Evolutionary conservation across 176 grass and related monocot species (phyloP), one percentile per base, ranked within the genome.

Genomic region (Luzula sylvatica): DNA sequence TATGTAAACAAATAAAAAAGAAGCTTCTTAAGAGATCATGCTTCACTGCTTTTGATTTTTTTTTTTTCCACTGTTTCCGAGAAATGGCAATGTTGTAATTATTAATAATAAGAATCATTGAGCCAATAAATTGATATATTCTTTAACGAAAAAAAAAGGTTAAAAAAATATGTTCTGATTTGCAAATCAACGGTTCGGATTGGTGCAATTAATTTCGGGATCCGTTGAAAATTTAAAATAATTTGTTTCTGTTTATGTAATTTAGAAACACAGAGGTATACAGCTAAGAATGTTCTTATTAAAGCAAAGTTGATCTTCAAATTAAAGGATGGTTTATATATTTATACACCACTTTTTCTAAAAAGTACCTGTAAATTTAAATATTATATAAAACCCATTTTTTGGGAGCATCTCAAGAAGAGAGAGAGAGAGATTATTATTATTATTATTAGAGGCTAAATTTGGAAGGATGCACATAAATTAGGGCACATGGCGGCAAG

Each of bases 391-490:
- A 27, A 54, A 11, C 12, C 14, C 39, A 2, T 46, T 26, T 48
- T 53, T 32, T 46, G n/a, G 20, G 12, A 56, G 29, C 13, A 5
- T 13, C 35, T 30, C 15, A 16, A 16, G 41, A 19, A n/a, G 27
- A 40, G 40, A 32, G 48, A 38, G 42, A 26, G 29, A 18, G 11
- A 17, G 23, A 38, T 1, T 23, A 23, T 15, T 20, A 23, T 1
- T 23, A 21, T 23, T 65, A n/a, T n/a, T n/a, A n/a, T n/a, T n/a
- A n/a, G n/a, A n/a, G n/a, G n/a, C n/a, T n/a, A n/a, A n/a, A n/a
- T 65, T 72, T 78, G 75, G 75, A 71, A 59, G 75, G 59, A 38
- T 40, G 67, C 67, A 72, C 67, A 66, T 72, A 78, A 77, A 78
- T 78, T 30, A 58, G 30, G 59, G 68, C 79, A 65, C 73, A 75